Evolutionary conservation across 2,329 filamentous ascomycete genomes (phyloP), one percentile per base, ranked within the genome.

Genomic region (Exophiala sp.): DNA sequence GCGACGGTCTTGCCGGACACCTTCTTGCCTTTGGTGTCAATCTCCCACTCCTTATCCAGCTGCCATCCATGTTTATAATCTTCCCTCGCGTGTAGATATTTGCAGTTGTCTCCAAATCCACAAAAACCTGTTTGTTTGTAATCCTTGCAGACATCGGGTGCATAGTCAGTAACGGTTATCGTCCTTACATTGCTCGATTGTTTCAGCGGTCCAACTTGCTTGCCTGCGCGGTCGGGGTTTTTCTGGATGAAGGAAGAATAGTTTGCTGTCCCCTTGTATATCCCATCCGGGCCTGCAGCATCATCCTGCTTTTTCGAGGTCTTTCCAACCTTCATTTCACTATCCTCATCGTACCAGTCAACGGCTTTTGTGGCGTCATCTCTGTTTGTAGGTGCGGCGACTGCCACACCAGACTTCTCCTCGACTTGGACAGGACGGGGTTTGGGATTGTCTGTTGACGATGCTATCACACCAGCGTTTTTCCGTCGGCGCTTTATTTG

Each of bases 91-190:
- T 86, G 83, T 14, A 84, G 68, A 66, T 82, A 86, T 62, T 84
- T 95, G 75, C 91, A 96, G 57, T 79, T 85, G 68, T 94, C 89
- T 24, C 63, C 63, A 50, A 63, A 80, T 8, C 78, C 82, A 62
- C 82, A 87, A 66, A 84, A 86, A 1, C 87, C 87, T 0, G 86
- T 94, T 65, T 88, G 81, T 63, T 92, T 92, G 71, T 89, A 94
- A 68, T 97, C 94, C 70, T 97, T 97, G 73, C 94, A 99, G 0
- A 95, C 88, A 62, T 97, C 92, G 0, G 92, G 90, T 0, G 88
- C 87, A 68, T 89, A 97, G 68, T 99, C 94, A 32, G 85, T 95
- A 5, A 92, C 81, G 0, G 91, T 97, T 60, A 95, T 87, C 1
- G 88, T 95, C 47, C 94, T 85, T 52, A 99, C 86, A 65, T 97